Percentiles rank a stretch among this genome's conserved stretches.
Conservation (phyloP, 257 asterid species). For the Paraleonurus japonicus region DNA sequence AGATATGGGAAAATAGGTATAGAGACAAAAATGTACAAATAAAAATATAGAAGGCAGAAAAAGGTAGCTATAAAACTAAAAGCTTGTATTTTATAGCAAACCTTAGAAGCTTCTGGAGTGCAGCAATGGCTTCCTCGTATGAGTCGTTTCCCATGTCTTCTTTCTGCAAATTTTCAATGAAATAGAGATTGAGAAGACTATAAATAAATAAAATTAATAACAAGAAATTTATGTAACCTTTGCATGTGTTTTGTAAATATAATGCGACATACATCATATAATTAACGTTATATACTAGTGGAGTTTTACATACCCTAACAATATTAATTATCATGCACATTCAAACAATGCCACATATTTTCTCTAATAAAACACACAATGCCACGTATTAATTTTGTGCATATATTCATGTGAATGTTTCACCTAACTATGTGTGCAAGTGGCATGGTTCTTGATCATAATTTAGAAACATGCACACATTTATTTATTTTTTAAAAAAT, state of each 20-base stretch:
- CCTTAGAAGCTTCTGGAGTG: slow-evolving; percentile 86
- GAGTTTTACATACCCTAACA: background rate
- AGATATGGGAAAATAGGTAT: background rate
- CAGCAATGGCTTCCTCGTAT: slow-evolving; percentile 77
- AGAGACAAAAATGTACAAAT: background rate
- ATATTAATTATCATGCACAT: background rate
- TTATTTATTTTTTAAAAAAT: background rate
- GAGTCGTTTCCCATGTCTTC: slow-evolving; percentile 76
- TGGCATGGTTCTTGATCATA: slow-evolving; percentile 25
- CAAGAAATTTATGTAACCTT: background rate
- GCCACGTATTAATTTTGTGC: slow-evolving; percentile 22
- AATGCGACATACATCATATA: background rate
- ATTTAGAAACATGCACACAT: background rate
- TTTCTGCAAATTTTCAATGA: slow-evolving; percentile 47
- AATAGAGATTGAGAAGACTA: background rate
- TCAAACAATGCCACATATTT: slow-evolving; percentile 13
- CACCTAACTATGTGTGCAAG: slow-evolving; percentile 26
- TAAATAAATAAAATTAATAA: too few relatives aligned
- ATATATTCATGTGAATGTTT: slow-evolving; percentile 28
- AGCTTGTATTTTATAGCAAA: slow-evolving; percentile 7
- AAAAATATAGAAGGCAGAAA: background rate
- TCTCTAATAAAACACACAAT: background rate
- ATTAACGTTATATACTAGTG: background rate
- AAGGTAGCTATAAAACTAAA: background rate
- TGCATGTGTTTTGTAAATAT: background rate